Evolutionary conservation across 495 filamentous ascomycete genomes (phyloP).

Genomic region (Talaromyces proteolyticus): DNA sequence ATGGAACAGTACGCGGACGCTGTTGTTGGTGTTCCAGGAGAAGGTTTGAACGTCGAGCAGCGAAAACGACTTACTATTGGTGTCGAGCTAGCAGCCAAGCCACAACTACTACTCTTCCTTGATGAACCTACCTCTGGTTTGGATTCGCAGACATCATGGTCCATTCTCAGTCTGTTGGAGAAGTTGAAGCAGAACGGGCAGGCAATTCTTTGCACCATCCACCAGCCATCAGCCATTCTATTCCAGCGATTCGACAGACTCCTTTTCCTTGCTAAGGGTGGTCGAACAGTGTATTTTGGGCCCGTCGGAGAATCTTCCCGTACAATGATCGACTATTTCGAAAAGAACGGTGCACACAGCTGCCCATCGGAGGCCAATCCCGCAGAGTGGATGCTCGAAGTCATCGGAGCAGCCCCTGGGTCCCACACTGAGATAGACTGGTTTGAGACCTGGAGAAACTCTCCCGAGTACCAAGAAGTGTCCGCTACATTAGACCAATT

Average conservation of each 20-base stretch:
- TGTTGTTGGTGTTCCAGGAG: conserved; percentile 78
- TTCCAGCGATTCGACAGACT: conserved; percentile 90
- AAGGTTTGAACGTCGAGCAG: conserved; percentile 89
- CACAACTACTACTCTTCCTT: conserved; percentile 77
- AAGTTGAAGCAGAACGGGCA: conserved; percentile 81
- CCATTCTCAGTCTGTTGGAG: conserved; percentile 70
- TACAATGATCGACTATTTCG: conserved; percentile 71
- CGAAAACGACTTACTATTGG: conserved; percentile 83
- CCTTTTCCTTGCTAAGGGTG: conserved; percentile 73
- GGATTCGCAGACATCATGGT: conserved; percentile 82
- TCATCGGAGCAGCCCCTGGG: conserved; percentile 83
- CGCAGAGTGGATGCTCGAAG: conserved; percentile 91
- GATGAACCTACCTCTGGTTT: conserved; percentile 86
- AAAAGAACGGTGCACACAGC: conserved; percentile 60
- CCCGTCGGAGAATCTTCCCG: conserved; percentile 70
- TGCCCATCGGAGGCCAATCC: conserved; percentile 72
- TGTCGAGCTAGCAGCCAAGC: conserved; percentile 82
- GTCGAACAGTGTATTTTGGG: conserved; percentile 79
- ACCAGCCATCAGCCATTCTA: conserved; percentile 85
- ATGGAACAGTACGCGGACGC: conserved; percentile 88
- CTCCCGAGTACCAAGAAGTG: conserved; percentile 58
- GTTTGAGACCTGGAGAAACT: conserved; percentile 69
- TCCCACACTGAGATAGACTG: conserved; percentile 70
- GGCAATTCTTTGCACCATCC: conserved; percentile 87
- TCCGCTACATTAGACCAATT: conserved; percentile 62